Evolutionary conservation across 2,329 filamentous ascomycete species (phyloP), one percentile per base, ranked within the genome.

Genomic region (Penicillium sp.): DNA sequence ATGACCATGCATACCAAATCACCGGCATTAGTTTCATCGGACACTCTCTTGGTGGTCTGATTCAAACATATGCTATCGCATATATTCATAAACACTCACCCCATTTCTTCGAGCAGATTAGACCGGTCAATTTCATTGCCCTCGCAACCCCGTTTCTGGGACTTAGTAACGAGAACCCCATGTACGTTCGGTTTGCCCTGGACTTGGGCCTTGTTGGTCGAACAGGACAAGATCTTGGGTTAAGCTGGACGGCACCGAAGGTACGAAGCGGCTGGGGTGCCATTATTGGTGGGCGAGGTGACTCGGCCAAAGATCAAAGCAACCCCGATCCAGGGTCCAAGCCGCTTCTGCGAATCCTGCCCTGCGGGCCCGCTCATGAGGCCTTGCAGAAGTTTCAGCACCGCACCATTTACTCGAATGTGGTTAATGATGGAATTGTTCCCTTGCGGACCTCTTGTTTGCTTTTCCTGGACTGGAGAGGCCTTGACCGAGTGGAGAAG

Each of bases 41-140:
- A 0, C 93, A 98, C 75, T 97, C 93, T 0, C 84, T 98, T 0
- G 93, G 93, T 27, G 93, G 93, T 0, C 80, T 96, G 19, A 84
- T 96, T 16, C 93, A 98, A 73, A 96, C 90, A 0, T 98, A 98
- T 72, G 93, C 93, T 2, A 88, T 98, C 57, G 93, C 93, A 9
- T 98, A 98, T 72, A 96, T 98, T 46, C 90, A 97, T 67, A 97
- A 97, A 71, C 92, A 98, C 72, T 96, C 92, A 0, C 93, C 93
- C 1, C 80, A 88, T 10, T 98, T 98, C 72, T 98, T 98, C 67
- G 84, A 93, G 50, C 79, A 87, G 5, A 96, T 97, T 67, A 85
- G 87, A 62, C 93, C 93, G 0, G 81, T 96, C 72, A 97, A 97
- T 71, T 98, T 98, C 69, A 89, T 98, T 63, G 83, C 90, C 27